Evolutionary conservation across 495 filamentous ascomycete genomes (phyloP), one percentile per base, ranked within the genome.

Genomic region (Neurospora sp.): DNA sequence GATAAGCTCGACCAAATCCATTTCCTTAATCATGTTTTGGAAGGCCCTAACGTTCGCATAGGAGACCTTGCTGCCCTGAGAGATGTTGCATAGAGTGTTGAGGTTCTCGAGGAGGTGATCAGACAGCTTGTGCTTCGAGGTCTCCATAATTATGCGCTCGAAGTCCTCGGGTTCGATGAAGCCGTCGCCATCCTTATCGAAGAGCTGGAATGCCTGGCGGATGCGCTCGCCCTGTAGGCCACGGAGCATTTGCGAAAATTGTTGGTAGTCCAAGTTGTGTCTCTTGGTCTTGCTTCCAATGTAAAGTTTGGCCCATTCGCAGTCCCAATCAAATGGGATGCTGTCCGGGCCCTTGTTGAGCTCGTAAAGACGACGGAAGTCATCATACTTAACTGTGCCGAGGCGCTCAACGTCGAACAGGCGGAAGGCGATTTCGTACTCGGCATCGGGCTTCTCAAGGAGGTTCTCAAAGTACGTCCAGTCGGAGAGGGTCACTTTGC

Each of bases 361-460:
- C 77, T 93, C 90, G 81, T 94, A 97, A 41, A 94, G 85, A 41
- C 87, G 85, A 76, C 91, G 87, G 82, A 99, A 94, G 76, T 93
- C 88, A 1, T 96, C 92, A 76, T 93, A 97, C 76, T 93, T 94
- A 76, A 99, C 92, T 27, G 84, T 87, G 4, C 96, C 96, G 27
- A 88, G 91, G 42, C 92, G 89, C 37, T 96, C 88, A 74, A 91
- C 82, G 76, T 98, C 96, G 82, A 99, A 99, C 38, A 98, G 87
- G 72, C 96, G 92, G 84, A 98, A 99, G 5, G 94, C 95, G 75
- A 99, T 98, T 83, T 99, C 94, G 80, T 99, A 99, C 81, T 99
- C 96, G 78, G 96, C 96, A 75, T 98, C 96, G 74, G 96, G 94
- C 80, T 97, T 98, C 69, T 88, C 87, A 42, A 99, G 89, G 71